Conservation (phyloP, 2,329 filamentous ascomycete species). For the Fusarium aywerte region DNA sequence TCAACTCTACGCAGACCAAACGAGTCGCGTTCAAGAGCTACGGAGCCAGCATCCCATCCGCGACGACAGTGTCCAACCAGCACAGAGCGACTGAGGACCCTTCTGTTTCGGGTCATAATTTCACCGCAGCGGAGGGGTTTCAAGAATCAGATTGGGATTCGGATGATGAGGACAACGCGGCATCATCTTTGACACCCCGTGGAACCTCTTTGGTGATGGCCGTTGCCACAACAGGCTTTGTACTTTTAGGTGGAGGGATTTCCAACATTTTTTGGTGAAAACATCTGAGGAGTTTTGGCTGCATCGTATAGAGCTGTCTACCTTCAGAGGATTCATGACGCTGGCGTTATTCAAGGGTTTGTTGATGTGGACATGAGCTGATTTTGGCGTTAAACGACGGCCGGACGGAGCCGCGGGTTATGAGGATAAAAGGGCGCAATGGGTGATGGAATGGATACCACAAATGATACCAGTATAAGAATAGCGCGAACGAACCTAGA, state of each 20-base stretch:
- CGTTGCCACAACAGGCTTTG: conserved; percentile 36
- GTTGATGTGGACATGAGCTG: conserved; percentile 30
- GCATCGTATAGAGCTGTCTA: conserved; percentile 17
- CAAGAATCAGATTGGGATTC: conserved; percentile 32
- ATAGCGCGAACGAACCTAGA: conserved; percentile 4
- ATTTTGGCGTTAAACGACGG: conserved; percentile 35
- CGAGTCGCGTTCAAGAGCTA: conserved; percentile 62
- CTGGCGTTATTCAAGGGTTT: conserved; percentile 34
- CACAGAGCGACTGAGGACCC: conserved; percentile 43
- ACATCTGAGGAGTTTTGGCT: neutral
- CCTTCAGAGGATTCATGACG: conserved; percentile 23
- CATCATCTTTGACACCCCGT: conserved; percentile 23
- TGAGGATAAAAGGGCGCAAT: conserved; percentile 35
- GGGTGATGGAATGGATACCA: conserved; percentile 19
- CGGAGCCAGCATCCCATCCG: conserved; percentile 62
- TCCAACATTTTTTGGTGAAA: conserved; percentile 26
- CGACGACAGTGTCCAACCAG: conserved; percentile 58
- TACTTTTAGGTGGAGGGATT: conserved; percentile 39
- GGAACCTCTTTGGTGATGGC: conserved; percentile 31
- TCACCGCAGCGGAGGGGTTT: conserved; percentile 50
- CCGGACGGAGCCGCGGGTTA: conserved; percentile 25
- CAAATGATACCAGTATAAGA: conserved; percentile 37
- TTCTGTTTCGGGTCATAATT: conserved; percentile 30
- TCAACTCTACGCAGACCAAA: conserved; percentile 63
- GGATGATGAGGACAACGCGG: conserved; percentile 29